A percentile compares a stretch with the other conserved stretches of the same genome.
phyloP scores from a whole-genome alignment of 345 rosid genomes.

The Eucalyptus sp. region DNA sequence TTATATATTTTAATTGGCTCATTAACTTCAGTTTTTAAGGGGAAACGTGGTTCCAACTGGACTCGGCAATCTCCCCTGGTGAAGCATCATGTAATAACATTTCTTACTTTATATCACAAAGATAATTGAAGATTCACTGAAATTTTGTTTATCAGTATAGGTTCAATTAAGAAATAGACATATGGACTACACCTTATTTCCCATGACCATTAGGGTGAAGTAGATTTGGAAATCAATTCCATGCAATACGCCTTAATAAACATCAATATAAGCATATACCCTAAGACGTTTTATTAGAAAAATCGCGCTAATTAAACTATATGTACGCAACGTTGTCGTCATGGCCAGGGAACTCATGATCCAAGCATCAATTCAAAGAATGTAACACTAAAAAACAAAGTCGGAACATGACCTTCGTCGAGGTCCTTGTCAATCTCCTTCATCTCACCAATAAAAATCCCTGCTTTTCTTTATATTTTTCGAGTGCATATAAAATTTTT shows the following conservation, averaged over 20 bases:
- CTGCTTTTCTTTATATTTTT: not conserved
- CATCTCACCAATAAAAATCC: not conserved
- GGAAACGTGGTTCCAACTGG: fast-evolving
- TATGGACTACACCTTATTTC: not conserved
- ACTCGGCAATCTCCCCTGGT: not conserved
- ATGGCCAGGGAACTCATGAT: not conserved
- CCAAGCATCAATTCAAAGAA: not conserved
- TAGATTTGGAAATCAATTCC: not conserved
- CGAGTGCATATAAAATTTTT: not conserved
- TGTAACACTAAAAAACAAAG: not conserved
- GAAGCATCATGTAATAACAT: fast-evolving
- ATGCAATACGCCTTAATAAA: fast-evolving
- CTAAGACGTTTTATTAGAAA: not conserved
- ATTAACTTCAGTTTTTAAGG: fast-evolving
- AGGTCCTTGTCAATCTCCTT: not conserved
- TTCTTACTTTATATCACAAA: not conserved
- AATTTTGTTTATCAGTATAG: fast-evolving
- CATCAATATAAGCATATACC: not conserved
- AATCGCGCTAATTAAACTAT: not conserved
- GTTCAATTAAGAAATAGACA: not conserved
- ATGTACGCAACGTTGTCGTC: not conserved
- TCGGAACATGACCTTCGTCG: not conserved
- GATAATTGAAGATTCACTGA: not conserved
- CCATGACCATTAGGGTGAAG: not conserved
- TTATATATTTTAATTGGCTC: fast-evolving